Conservation (phyloP, 2,329 filamentous ascomycete genomes). For the Paramyrothecium roridum region DNA sequence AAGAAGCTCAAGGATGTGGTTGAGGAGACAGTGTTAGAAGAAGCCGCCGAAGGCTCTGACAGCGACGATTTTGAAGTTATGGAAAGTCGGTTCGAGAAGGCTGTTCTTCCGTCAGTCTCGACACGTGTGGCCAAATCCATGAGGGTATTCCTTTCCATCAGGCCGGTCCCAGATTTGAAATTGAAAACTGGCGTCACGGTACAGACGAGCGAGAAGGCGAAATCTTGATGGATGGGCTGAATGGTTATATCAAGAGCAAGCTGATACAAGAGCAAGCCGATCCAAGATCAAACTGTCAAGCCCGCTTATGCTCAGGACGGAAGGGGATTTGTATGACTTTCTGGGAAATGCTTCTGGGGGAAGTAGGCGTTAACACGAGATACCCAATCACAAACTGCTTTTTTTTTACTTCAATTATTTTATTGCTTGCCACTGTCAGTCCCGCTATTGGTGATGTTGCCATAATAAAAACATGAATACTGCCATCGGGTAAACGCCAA, state of each 20-base stretch:
- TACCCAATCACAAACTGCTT: neutral
- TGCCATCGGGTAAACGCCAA: no score
- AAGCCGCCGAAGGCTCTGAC: constrained; percentile 19
- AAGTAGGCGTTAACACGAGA: neutral
- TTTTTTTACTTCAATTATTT: neutral
- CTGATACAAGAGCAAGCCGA: no score
- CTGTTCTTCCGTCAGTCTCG: constrained; percentile 43
- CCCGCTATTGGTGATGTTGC: neutral
- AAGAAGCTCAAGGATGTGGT: constrained; percentile 30
- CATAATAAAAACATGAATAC: neutral
- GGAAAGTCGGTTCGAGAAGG: constrained; percentile 53
- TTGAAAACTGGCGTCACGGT: constrained; percentile 41
- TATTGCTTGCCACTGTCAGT: neutral
- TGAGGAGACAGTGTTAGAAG: constrained; percentile 39
- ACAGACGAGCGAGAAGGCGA: constrained; percentile 39
- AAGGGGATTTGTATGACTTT: neutral
- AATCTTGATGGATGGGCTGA: constrained; percentile 4
- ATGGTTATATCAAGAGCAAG: no score
- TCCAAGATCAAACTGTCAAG: no score
- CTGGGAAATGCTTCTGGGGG: no score
- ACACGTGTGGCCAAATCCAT: constrained; percentile 49
- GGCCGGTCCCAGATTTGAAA: constrained; percentile 53
- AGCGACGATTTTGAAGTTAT: constrained; percentile 55
- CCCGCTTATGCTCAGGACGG: no score
- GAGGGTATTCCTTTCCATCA: constrained; percentile 56